Evolutionary conservation across 495 filamentous ascomycete genomes (phyloP), one percentile per base, ranked within the genome.

Genomic region (Podospora didyma): DNA sequence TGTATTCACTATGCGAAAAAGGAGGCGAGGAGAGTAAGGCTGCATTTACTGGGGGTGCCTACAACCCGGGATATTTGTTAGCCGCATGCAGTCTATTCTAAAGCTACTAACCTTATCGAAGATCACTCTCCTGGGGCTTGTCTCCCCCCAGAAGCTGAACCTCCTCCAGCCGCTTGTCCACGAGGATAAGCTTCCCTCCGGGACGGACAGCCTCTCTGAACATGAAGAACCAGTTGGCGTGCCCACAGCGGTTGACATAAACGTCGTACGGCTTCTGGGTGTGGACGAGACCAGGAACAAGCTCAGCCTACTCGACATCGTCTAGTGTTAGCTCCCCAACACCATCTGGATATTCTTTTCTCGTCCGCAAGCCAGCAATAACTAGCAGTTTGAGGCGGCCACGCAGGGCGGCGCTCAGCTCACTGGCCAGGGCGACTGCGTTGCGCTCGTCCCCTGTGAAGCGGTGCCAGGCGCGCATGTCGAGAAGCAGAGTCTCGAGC

Each of bases 401-500:
- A 46, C 57, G 11, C 51, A 50, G 20, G 52, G 50, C 46, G 26
- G 19, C 23, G n/a, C 10, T 6, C 10, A 61, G 51, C 12, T 59
- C 35, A 11, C 52, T 48, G 10, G 41, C 2, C 4, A 64, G 17
- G 11, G 55, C 62, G 17, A 17, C 14, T 10, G 10, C 17, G 9
- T 49, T 7, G 10, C 51, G 19, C 10, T 14, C 12, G 12, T 9
- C 5, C 4, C 6, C n/a, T 7, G 6, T 1, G 7, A 12, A 17
- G 23, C n/a, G 4, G 21, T 26, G 42, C 9, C 49, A 59, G 3
- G 42, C 53, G 20, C 62, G 53, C 19, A 59, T 28, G n/a, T 65
- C 62, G 24, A 65, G 49, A 21, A 20, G 54, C 16, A 62, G 59
- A 10, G 59, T 45, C 60, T 65, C 62, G 17, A 64, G 44, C 24